phyloP scores from a whole-genome alignment of 2,329 filamentous ascomycete genomes.

The Orbilia oligospora region DNA sequence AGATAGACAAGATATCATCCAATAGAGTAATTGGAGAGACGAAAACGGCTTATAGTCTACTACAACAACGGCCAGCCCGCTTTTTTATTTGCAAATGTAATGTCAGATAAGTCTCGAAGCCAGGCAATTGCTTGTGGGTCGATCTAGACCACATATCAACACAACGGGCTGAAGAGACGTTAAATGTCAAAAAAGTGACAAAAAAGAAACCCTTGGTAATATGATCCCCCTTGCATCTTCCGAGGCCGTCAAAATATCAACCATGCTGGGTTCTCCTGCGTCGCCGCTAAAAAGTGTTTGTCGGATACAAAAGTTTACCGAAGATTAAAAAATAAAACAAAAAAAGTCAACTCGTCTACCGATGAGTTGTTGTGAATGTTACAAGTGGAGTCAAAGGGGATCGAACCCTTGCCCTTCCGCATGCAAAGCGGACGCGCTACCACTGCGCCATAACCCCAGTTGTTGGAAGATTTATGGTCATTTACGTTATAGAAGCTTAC shows the following conservation, averaged over 20 bases:
- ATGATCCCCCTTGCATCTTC: background rate
- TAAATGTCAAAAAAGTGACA: conserved; percentile 13
- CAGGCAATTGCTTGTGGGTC: background rate
- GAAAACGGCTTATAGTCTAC: background rate
- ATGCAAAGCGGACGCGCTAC: conserved; percentile 61
- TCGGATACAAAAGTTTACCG: background rate
- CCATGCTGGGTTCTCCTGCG: too few relatives aligned
- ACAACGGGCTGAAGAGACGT: background rate
- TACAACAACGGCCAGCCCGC: background rate
- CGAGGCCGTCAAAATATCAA: background rate
- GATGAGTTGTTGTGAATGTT: background rate
- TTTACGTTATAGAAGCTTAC: background rate
- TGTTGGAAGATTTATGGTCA: background rate
- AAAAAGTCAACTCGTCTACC: conserved; percentile 15
- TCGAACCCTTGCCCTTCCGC: conserved; percentile 60
- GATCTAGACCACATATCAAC: conserved; percentile 4
- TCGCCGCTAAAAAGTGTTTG: too few relatives aligned
- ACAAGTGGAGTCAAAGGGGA: conserved; percentile 53
- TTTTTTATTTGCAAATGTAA: background rate
- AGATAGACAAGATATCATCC: conserved; percentile 9
- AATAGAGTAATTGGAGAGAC: background rate
- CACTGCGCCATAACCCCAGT: conserved; percentile 59
- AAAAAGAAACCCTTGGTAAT: background rate
- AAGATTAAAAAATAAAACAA: too few relatives aligned
- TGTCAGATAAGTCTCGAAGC: too few relatives aligned